Evolutionary conservation across 1,284 basidiomycete species (phyloP).

Genomic region (Marasmius sp.): DNA sequence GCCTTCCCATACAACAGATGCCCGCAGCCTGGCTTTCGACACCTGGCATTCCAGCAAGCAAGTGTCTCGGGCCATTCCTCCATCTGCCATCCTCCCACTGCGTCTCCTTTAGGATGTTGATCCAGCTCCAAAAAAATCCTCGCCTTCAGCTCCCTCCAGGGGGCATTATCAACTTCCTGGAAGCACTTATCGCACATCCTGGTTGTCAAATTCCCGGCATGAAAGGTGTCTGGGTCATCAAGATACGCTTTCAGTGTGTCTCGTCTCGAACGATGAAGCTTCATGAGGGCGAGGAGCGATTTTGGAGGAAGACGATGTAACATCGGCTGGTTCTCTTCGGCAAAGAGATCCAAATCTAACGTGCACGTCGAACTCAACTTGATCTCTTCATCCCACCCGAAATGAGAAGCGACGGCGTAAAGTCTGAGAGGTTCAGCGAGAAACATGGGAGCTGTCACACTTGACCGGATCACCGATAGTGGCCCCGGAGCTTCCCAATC

Average conservation of each 20-base stretch:
- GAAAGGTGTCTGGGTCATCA: conserved; percentile 28
- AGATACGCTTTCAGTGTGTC: conserved; percentile 30
- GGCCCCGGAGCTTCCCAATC: conserved; percentile 40
- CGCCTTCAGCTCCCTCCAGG: conserved; percentile 36
- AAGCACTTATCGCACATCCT: neutral
- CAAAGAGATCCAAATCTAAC: conserved; percentile 28
- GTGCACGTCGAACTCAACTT: conserved; percentile 35
- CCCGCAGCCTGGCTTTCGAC: neutral
- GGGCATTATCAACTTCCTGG: conserved; percentile 26
- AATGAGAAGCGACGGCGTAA: conserved; percentile 38
- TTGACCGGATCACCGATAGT: conserved; percentile 35
- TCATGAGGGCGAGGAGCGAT: conserved; percentile 29
- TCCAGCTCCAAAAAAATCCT: conserved; percentile 40
- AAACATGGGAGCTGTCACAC: conserved; percentile 35
- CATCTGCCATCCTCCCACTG: conserved; percentile 9
- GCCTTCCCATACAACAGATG: conserved; percentile 6
- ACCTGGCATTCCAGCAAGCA: conserved; percentile 8
- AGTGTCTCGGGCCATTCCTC: conserved; percentile 12
- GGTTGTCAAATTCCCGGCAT: conserved; percentile 25
- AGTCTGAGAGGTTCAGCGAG: conserved; percentile 35
- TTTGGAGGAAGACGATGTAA: conserved; percentile 28
- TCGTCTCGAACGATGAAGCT: conserved; percentile 30
- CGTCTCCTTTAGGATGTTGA: conserved; percentile 3
- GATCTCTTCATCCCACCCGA: conserved; percentile 40
- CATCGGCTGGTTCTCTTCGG: conserved; percentile 22